These are phyloP conservation scores for Geotrichum citri-aurantii DNA, from an alignment of 1,139 yeast genomes.

Conservation along the genomic window DNA sequence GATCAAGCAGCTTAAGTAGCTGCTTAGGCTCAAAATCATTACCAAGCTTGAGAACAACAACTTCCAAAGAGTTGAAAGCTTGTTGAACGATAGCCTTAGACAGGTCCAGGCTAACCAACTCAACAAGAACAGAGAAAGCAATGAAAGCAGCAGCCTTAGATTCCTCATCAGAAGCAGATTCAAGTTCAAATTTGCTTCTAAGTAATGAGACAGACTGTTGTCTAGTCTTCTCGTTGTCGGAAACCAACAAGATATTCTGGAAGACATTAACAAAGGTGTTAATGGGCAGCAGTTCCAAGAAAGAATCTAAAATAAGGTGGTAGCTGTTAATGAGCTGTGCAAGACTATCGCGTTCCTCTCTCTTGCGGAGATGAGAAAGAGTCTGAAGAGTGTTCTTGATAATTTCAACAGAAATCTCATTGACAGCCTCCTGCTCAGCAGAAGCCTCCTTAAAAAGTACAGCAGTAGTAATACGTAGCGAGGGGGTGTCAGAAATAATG, in stretches of 20 bases:
- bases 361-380: slow-evolving; percentile 8
- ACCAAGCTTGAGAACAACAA: slow-evolving; percentile 60
- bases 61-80: slow-evolving; percentile 62
- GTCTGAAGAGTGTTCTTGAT: slow-evolving; percentile 22
- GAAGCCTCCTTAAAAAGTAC: slow-evolving; percentile 15
- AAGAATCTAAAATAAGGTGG: slow-evolving; percentile 51
- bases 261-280: slow-evolving; percentile 63
- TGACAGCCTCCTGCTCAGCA: slow-evolving; percentile 18
- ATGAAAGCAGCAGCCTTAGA: slow-evolving; percentile 37
- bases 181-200: slow-evolving; percentile 58
- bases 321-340: slow-evolving; percentile 12
- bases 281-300: slow-evolving; percentile 69
- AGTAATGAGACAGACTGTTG: slow-evolving; percentile 47
- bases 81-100: slow-evolving; percentile 51
- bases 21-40: slow-evolving; percentile 43
- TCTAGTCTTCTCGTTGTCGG: slow-evolving; percentile 28
- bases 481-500: slow-evolving; percentile 29
- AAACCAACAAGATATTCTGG: slow-evolving; percentile 44
- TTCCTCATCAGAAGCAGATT: slow-evolving; percentile 30
- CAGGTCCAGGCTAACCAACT: slow-evolving; percentile 17
- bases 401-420: slow-evolving; percentile 21
- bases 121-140: slow-evolving; percentile 23
- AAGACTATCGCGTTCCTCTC: slow-evolving; percentile 1
- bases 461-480: slow-evolving; percentile 29
- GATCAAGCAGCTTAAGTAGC: slow-evolving; percentile 46